Base-by-base conservation (phyloP, 225 moss, liverwort and hornwort species). In the Sphagnum tenellum region DNA sequence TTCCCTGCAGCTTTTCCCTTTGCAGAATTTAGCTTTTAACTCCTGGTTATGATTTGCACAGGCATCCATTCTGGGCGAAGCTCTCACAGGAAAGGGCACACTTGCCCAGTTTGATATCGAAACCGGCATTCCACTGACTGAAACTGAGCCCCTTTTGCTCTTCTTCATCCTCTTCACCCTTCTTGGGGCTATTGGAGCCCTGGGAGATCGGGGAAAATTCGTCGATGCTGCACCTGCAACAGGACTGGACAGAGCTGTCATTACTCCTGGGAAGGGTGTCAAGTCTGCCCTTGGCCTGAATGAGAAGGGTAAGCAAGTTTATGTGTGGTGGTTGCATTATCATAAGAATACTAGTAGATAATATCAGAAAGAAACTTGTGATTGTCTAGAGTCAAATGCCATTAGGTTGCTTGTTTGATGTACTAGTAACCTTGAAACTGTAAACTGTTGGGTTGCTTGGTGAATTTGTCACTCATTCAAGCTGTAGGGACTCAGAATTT, bases 141-240 rank as follows among this genome's bases (percentile, higher is more conserved):
- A 94, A 63, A 94, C 93, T 2, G 90, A 94, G 74, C 93, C 93
- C 3, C 73, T 94, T 68, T 62, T 94, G 64, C 57, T 93, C 49
- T 90, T 90, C 73, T 90, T 94, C 70, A 90, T 94, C 56, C 54
- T 90, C 59, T 94, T 94, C 81, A 94, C 93, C 29, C 68, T 90
- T 7, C 59, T 94, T 56, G 93, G 93, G 29, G 90, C 90, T 7
- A 88, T 94, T 46, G 93, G 90, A n/a, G 93, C 88, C 47, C 69
- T 94, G 9, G 90, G 90, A 9, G 84, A 90, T 69, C 75, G 93
- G 4, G 93, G 93, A 12, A 84, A 61, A 73, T 94, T 94, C 46
- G 84, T 94, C 46, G 70, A 77, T 13, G 86, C 76, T 0, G 75
- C 78, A 3, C 47, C 70, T 2, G 70, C 47, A 2, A 46, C 47